Base-by-base conservation (phyloP, 202 grass and related monocot genomes). In the Setaria italica region DNA sequence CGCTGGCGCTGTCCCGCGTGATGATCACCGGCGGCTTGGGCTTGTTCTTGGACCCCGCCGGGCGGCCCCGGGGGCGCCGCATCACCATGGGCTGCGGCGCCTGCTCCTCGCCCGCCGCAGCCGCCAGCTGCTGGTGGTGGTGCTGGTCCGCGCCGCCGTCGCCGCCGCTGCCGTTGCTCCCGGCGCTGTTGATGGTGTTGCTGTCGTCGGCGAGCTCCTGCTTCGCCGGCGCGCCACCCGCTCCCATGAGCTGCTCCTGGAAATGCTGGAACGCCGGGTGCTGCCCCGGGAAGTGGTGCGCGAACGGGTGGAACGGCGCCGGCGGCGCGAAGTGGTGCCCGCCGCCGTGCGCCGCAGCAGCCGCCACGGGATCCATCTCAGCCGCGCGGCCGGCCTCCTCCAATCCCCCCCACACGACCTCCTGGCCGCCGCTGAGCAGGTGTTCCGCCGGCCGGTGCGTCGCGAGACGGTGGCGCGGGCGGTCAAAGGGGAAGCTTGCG, bases 1-100 rank as follows among this genome's bases (percentile, higher is more conserved):
- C 97, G 79, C 87, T 91, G 0, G 94, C 91, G 80, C 97, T 99
- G 90, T 99, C 97, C 32, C 92, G 51, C n/a, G 97, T 99, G 80
- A 99, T 94, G 91, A 96, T 99, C 67, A 99, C 81, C 4, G 97
- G 97, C 33, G 94, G 97, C 88, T 99, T 99, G 0, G 94, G 92
- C 88, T 90, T 99, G 94, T 99, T 99, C 89, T 99, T 99, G 65
- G 97, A 97, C 35, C 94, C 97, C 0, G 97, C 86, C 2, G 97
- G 97, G 0, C 97, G 86, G 4, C 97, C 97, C 2, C 97, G 84
- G 2, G 97, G 94, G 14, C 97, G 84, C 11, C 94, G 90, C 81
- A 88, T 76, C 72, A 92, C 72, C 72, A 76, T 53, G 41, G 54
- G 11, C 8, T 63, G 83, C 80, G 56, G 30, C 50, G 67, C 65